phyloP scores from a whole-genome alignment of 495 filamentous ascomycete genomes.

The Cercophora newfieldiana region DNA sequence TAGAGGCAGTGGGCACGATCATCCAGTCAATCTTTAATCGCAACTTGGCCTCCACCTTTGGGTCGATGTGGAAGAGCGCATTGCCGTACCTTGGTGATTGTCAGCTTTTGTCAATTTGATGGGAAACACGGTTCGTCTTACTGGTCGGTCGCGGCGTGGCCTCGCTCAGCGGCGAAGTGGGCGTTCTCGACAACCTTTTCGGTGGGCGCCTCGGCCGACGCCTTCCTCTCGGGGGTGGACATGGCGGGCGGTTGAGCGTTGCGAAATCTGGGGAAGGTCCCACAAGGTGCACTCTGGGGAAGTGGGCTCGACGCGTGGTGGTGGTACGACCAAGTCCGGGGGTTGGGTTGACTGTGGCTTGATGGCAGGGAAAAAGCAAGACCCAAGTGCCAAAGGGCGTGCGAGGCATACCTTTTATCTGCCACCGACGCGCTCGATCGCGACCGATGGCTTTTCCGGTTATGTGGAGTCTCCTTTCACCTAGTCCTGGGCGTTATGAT shows the following conservation, averaged over 20 bases:
- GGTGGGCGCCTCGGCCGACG: slow-evolving; percentile 13
- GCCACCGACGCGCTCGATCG: not conserved
- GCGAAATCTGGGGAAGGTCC: not conserved
- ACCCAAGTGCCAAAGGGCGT: not conserved
- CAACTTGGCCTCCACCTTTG: slow-evolving; percentile 56
- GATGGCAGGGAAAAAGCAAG: slow-evolving; percentile 7
- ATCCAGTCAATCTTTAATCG: slow-evolving; percentile 53
- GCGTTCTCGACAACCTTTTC: slow-evolving; percentile 14
- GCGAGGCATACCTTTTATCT: not conserved
- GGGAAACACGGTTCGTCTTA: slow-evolving; percentile 28
- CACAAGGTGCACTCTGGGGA: not conserved
- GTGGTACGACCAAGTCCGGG: not conserved
- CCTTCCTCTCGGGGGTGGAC: slow-evolving; percentile 4
- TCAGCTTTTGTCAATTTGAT: not conserved
- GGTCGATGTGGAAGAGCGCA: slow-evolving; percentile 59
- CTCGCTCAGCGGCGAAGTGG: slow-evolving; percentile 56
- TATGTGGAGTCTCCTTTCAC: not conserved
- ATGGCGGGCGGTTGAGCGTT: not conserved
- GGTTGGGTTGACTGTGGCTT: not conserved
- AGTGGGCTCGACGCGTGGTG: slow-evolving; percentile 1
- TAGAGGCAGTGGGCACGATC: slow-evolving; percentile 55
- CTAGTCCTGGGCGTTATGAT: not conserved
- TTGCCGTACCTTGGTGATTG: slow-evolving; percentile 48
- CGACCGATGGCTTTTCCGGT: not conserved
- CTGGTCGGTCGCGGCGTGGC: slow-evolving; percentile 62